These are phyloP conservation scores for Streptanthus diversifolius DNA, from an alignment of 345 rosid genomes.

Conservation along the genomic window DNA sequence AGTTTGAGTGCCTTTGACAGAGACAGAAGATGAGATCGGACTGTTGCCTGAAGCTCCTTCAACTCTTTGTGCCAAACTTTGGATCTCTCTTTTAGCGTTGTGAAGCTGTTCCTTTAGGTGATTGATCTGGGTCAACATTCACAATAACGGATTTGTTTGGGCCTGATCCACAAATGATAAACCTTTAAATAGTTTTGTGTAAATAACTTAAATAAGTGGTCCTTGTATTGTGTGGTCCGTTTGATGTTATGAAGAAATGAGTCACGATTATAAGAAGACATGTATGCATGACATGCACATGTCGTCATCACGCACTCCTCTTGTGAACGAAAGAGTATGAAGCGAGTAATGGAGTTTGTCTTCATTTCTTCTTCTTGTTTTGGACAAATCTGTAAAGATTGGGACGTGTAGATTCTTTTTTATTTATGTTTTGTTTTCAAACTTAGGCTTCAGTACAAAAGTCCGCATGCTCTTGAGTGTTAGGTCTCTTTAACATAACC, in stretches of 20 bases:
- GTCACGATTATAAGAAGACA: background rate
- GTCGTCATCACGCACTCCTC: background rate
- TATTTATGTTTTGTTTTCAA: background rate
- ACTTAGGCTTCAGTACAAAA: background rate
- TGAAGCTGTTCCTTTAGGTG: constrained; percentile 51
- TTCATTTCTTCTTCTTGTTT: background rate
- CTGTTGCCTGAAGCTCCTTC: constrained; percentile 44
- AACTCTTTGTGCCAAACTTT: constrained; percentile 39
- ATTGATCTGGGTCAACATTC: background rate
- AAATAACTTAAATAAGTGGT: background rate
- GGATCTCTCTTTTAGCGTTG: constrained; percentile 56
- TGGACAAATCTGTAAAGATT: background rate
- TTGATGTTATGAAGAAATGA: background rate
- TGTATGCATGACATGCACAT: background rate
- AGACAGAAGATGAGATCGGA: constrained; percentile 46
- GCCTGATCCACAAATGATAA: background rate
- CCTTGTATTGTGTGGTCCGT: background rate
- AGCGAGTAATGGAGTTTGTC: background rate
- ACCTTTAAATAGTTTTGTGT: background rate
- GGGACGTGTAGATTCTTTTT: background rate
- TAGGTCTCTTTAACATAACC: background rate
- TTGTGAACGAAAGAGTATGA: background rate
- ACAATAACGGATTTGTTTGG: too few relatives aligned
- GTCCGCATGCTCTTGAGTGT: background rate
- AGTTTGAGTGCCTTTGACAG: constrained; percentile 41